phyloP scores from a whole-genome alignment of 1,139 yeast species.

The Diutina pseudorugosa region DNA sequence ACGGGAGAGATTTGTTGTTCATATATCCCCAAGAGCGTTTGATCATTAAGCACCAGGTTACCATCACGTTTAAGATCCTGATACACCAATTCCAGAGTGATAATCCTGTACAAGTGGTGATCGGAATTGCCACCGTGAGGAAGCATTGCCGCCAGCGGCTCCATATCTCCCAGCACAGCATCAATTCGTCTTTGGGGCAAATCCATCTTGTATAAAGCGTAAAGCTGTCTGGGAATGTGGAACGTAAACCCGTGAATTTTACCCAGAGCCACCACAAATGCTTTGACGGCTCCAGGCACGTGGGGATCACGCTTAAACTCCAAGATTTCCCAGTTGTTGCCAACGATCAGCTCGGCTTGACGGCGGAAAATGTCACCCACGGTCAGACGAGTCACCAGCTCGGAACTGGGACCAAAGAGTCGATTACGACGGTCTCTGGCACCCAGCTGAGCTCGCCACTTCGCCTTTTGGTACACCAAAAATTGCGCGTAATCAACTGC shows the following conservation, averaged over 20 bases:
- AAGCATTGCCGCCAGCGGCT: constrained; percentile 43
- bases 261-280: constrained; percentile 54
- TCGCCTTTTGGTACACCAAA: constrained; percentile 66
- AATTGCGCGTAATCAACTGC: constrained; percentile 66
- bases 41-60: constrained; percentile 54
- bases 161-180: constrained; percentile 45
- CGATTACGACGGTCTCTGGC: constrained; percentile 62
- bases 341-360: constrained; percentile 71
- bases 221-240: constrained; percentile 64
- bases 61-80: constrained; percentile 44
- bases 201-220: constrained; percentile 50
- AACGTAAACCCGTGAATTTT: constrained; percentile 65
- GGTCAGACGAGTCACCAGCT: constrained; percentile 33
- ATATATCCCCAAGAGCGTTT: constrained; percentile 57
- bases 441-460: constrained; percentile 70
- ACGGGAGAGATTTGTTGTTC: constrained; percentile 59
- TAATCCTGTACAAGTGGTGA: constrained; percentile 43
- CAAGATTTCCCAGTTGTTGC: constrained; percentile 73
- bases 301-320: constrained; percentile 50
- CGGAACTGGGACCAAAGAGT: constrained; percentile 59
- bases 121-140: constrained; percentile 61
- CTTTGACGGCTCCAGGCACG: constrained; percentile 67
- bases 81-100: constrained; percentile 55
- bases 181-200: constrained; percentile 26
- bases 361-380: constrained; percentile 61